Base-by-base conservation (phyloP, 2,329 filamentous ascomycete genomes). In the Cytospora mali region DNA sequence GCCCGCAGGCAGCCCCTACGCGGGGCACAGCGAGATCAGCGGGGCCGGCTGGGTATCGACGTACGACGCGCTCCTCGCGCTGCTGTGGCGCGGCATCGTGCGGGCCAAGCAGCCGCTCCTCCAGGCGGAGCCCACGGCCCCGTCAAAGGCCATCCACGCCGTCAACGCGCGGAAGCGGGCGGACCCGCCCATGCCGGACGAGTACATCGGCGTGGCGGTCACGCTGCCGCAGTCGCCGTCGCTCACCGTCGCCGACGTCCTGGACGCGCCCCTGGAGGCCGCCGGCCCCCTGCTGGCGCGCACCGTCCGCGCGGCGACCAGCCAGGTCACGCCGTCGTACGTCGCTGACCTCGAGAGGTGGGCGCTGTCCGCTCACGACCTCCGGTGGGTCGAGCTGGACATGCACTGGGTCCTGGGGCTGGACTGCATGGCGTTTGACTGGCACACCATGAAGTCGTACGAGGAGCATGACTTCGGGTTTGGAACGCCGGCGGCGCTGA, bases 381-480 rank as follows among this genome's bases (percentile, higher is more conserved):
- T 66, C 31, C 66, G 67, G n/a, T 71, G 63, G 55, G 66, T 70
- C 54, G 64, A 64, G 51, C 55, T 71, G 11, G 57, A 61, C 35
- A 60, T 70, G 51, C 53, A 65, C 42, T 69, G 66, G 18, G 71
- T 73, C 46, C 52, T 71, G 9, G 70, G 69, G 23, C 58, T 71
- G 51, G 71, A 71, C 63, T 62, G 71, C 10, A 68, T 63, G 53
- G 69, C 64, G 18, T 69, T 69, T 18, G 68, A 66, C 63, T 73
- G 71, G 71, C 67, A 68, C 55, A 56, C 27, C 9, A 70, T 71
- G 68, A 68, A 58, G n/a, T 51, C 64, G 4, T 71, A 72, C 46
- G 46, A 64, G 53, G 60, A 58, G 42, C 70, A 72, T 58, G 70
- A 74, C 58, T 74, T 73, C 57, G 71, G 71, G 2, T 74, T 74